Percentiles rank a stretch among this genome's conserved stretches.
Evolutionary conservation across 2,329 filamentous ascomycete genomes (phyloP).

Genomic region (Ophiostoma perfectum): DNA sequence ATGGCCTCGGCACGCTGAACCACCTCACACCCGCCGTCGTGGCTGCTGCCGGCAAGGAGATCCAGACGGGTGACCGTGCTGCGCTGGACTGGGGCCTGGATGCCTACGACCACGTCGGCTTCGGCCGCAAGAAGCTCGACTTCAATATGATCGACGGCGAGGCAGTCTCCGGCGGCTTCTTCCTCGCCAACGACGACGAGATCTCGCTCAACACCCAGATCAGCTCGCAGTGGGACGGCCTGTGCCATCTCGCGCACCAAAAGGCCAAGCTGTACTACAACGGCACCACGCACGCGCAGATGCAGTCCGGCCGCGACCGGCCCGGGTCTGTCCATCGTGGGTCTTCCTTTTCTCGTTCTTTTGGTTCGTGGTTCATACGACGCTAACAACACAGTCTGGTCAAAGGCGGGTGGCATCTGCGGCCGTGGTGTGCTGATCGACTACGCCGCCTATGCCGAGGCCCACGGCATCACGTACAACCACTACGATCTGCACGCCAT

Average conservation of each 20-base stretch:
- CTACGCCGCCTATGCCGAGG: constrained; percentile 44
- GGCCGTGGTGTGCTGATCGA: constrained; percentile 54
- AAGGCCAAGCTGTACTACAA: constrained; percentile 27
- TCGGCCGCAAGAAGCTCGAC: constrained; percentile 50
- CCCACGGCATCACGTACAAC: constrained; percentile 46
- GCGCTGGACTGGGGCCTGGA: constrained; percentile 57
- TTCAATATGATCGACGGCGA: constrained; percentile 24
- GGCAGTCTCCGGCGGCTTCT: not conserved
- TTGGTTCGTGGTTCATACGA: not conserved
- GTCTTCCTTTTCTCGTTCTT: not conserved
- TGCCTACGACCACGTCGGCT: constrained; percentile 46
- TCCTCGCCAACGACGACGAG: constrained; percentile 24
- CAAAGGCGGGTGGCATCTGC: constrained; percentile 43
- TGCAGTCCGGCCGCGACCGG: constrained; percentile 28
- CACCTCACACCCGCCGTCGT: constrained; percentile 52
- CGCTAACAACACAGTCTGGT: constrained; percentile 18
- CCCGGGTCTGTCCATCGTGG: not conserved
- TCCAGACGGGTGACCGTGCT: constrained; percentile 49
- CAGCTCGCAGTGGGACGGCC: constrained; percentile 54
- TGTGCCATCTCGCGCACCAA: constrained; percentile 28
- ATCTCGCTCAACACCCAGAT: constrained; percentile 23
- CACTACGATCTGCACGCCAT: constrained; percentile 51
- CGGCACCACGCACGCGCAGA: constrained; percentile 35
- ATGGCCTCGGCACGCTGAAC: constrained; percentile 57
- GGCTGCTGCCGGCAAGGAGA: constrained; percentile 46